Conservation (phyloP, 1,139 yeast genomes). For the Kurtzmaniella quercitrusa region DNA sequence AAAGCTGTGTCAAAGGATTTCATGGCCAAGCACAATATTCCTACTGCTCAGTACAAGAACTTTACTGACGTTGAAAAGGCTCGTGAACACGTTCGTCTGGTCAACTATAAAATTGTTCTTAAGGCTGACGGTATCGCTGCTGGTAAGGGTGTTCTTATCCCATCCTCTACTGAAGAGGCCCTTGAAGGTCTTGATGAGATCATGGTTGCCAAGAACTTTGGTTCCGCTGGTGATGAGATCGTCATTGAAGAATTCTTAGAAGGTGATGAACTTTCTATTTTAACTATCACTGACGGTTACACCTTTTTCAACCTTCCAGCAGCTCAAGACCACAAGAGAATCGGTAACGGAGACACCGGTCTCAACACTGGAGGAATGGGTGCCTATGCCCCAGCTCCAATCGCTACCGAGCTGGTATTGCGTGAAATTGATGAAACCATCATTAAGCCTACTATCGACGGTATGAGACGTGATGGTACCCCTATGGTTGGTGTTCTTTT, state of each 20-base stretch:
- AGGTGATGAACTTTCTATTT: conserved; percentile 93
- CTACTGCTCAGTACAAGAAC: conserved; percentile 87
- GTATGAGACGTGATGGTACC: conserved; percentile 92
- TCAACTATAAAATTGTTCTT: conserved; percentile 78
- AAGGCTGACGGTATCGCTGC: conserved; percentile 99
- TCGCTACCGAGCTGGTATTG: conserved; percentile 69
- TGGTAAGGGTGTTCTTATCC: conserved; percentile 97
- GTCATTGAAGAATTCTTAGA: conserved; percentile 95
- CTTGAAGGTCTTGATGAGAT: conserved; percentile 77
- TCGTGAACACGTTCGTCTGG: conserved; percentile 57
- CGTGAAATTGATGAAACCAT: conserved; percentile 66
- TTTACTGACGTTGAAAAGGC: conserved; percentile 78
- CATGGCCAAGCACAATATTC: conserved; percentile 87
- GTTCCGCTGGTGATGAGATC: conserved; percentile 92
- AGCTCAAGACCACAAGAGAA: conserved; percentile 97
- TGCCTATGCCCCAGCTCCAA: conserved; percentile 97
- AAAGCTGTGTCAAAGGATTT: conserved; percentile 92
- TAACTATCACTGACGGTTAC: conserved; percentile 94
- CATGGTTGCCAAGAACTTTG: conserved; percentile 88
- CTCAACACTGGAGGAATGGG: conserved; percentile 99
- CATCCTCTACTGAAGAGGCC: conserved; percentile 82
- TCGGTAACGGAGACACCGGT: conserved; percentile 90
- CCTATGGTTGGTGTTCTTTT: conserved; percentile 96
- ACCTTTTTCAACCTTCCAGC: conserved; percentile 88
- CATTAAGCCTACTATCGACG: conserved; percentile 89